These are phyloP conservation scores for Claviceps sp. DNA, from an alignment of 2,329 filamentous ascomycete genomes.

Conservation along the genomic window DNA sequence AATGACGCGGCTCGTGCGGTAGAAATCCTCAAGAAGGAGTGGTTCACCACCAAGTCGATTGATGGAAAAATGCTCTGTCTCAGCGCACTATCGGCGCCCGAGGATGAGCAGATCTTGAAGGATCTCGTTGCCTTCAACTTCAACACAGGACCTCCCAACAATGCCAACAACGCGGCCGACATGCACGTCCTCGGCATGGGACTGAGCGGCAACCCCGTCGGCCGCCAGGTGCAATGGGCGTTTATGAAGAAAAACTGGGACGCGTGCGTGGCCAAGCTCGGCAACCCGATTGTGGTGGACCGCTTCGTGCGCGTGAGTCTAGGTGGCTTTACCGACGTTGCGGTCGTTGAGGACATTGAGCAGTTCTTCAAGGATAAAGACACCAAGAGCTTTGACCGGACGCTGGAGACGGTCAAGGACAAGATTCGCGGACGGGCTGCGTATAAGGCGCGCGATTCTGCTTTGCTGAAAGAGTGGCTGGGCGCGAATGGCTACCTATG, in stretches of 20 bases:
- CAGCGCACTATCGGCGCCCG: slow-evolving; percentile 59
- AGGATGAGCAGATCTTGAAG: slow-evolving; percentile 53
- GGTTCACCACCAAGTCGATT: slow-evolving; percentile 66
- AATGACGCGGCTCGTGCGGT: slow-evolving; percentile 55
- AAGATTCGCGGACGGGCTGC: slow-evolving; percentile 71
- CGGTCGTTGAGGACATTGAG: slow-evolving; percentile 62
- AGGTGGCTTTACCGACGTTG: slow-evolving; percentile 61
- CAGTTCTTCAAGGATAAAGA: slow-evolving; percentile 80
- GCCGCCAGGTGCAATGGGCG: slow-evolving; percentile 66
- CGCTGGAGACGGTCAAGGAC: slow-evolving; percentile 73
- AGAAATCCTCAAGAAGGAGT: slow-evolving; percentile 71
- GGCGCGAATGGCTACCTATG: slow-evolving; percentile 31
- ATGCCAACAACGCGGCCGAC: slow-evolving; percentile 71
- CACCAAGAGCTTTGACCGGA: slow-evolving; percentile 73
- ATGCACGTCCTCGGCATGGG: slow-evolving; percentile 69
- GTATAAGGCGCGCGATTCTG: slow-evolving; percentile 67
- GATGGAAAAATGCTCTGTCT: slow-evolving; percentile 86
- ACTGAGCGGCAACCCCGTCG: slow-evolving; percentile 59
- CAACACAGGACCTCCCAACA: slow-evolving; percentile 41
- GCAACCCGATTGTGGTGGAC: slow-evolving; percentile 78
- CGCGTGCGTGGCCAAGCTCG: slow-evolving; percentile 55
- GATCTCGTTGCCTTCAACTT: slow-evolving; percentile 67
- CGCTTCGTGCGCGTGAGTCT: slow-evolving; percentile 72
- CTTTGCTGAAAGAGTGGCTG: slow-evolving; percentile 68
- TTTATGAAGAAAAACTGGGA: slow-evolving; percentile 80